Evolutionary conservation across 176 grass and related monocot species (phyloP).

Genomic region (Melocanna baccifera): DNA sequence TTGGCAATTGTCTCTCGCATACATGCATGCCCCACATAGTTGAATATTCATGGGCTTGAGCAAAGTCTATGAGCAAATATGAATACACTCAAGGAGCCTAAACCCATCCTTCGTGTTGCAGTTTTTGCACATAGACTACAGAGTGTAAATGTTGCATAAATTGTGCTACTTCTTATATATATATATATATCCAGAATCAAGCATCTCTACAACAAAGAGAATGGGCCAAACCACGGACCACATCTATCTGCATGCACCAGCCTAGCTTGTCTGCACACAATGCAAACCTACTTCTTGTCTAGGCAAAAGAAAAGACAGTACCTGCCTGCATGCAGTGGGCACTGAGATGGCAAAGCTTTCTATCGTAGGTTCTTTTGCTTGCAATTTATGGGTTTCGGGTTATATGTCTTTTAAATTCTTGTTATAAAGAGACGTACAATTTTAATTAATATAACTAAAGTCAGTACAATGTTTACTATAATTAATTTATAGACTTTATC

Average conservation of each 20-base stretch:
- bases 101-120: neutral
- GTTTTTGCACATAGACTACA: neutral
- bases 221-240: conserved; percentile 37
- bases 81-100: neutral
- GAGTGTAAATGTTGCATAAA: neutral
- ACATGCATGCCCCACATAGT: neutral
- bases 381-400: too few species aligned
- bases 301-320: neutral
- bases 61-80: neutral
- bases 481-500: too few species aligned
- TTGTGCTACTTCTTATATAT: neutral
- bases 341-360: neutral
- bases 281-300: neutral
- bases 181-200: conserved; percentile 25
- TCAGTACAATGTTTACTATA: too few species aligned
- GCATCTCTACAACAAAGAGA: conserved; percentile 30
- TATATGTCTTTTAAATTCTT: too few species aligned
- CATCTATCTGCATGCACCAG: neutral
- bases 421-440: too few species aligned
- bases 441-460: too few species aligned
- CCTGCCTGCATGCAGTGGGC: neutral
- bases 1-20: neutral
- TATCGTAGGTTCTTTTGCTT: too few species aligned
- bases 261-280: neutral
- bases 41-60: neutral